Conservation (phyloP, 345 rosid genomes). For the Syzygium aqueum region DNA sequence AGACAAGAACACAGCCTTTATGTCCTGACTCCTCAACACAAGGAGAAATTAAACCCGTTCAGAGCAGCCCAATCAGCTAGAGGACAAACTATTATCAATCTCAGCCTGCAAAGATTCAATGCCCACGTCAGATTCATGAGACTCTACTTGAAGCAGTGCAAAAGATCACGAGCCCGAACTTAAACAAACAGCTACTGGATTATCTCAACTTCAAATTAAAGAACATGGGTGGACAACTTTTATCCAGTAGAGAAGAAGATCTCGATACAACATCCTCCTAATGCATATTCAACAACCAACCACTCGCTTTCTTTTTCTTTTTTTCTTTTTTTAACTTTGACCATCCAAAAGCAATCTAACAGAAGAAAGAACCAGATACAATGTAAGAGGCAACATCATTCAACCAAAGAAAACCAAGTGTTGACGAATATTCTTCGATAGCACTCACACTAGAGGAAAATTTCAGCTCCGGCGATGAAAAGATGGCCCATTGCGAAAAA, state of each 20-base stretch:
- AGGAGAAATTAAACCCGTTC: neutral
- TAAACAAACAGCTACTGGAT: neutral
- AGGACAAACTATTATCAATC: neutral
- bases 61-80: neutral
- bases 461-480: neutral
- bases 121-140: neutral
- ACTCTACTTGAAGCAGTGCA: neutral
- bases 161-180: neutral
- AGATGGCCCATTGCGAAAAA: neutral
- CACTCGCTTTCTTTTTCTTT: neutral
- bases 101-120: neutral
- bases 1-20: conserved; percentile 4
- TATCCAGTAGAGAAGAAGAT: neutral
- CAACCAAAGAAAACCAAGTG: neutral
- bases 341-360: neutral
- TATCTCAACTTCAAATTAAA: neutral
- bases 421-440: neutral
- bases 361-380: neutral
- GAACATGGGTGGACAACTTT: neutral
- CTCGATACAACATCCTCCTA: neutral
- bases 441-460: neutral
- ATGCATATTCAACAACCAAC: neutral
- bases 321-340: neutral
- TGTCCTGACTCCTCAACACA: neutral
- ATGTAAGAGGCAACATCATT: neutral